A percentile compares a stretch with the other conserved stretches of the same genome.
phyloP scores from a whole-genome alignment of 495 filamentous ascomycete genomes.

The Haplographium delicatum region DNA sequence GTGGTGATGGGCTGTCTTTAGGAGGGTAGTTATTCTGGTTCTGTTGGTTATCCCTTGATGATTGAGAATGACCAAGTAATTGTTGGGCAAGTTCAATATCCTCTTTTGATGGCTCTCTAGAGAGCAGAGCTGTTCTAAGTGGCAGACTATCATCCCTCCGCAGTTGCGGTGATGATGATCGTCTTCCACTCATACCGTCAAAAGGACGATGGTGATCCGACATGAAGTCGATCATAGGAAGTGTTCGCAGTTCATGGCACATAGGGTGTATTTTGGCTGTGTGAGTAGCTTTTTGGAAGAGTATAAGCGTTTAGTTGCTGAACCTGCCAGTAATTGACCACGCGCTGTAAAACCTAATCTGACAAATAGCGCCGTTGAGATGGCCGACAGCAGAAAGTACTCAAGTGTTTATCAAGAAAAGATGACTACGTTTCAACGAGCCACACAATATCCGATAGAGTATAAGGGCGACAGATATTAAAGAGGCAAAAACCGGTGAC shows the following conservation, averaged over 20 bases:
- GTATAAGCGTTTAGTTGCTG: not conserved
- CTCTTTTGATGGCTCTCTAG: slow-evolving; percentile 21
- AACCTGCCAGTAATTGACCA: not conserved
- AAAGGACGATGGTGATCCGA: slow-evolving; percentile 24
- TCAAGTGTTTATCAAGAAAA: slow-evolving; percentile 2
- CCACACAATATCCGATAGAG: slow-evolving; percentile 6
- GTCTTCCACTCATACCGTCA: slow-evolving; percentile 17
- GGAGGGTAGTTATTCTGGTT: not conserved
- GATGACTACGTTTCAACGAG: not conserved
- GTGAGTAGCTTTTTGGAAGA: not conserved
- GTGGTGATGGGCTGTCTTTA: slow-evolving; percentile 12
- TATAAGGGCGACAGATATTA: not conserved
- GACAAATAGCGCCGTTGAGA: not conserved
- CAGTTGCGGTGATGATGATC: slow-evolving; percentile 14
- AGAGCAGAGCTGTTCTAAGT: slow-evolving; percentile 11
- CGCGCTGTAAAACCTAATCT: slow-evolving; percentile 1
- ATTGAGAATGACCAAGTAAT: slow-evolving; percentile 16
- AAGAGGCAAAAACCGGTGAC: not conserved
- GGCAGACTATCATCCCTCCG: slow-evolving; percentile 17
- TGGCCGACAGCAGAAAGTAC: not conserved
- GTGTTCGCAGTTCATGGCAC: slow-evolving; percentile 16
- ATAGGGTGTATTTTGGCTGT: slow-evolving; percentile 12
- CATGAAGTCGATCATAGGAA: slow-evolving; percentile 23
- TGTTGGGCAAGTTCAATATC: slow-evolving; percentile 21
- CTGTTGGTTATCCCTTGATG: not conserved